These are phyloP conservation scores for Chamaenerion angustifolium DNA, from an alignment of 345 rosid genomes.

Conservation along the genomic window DNA sequence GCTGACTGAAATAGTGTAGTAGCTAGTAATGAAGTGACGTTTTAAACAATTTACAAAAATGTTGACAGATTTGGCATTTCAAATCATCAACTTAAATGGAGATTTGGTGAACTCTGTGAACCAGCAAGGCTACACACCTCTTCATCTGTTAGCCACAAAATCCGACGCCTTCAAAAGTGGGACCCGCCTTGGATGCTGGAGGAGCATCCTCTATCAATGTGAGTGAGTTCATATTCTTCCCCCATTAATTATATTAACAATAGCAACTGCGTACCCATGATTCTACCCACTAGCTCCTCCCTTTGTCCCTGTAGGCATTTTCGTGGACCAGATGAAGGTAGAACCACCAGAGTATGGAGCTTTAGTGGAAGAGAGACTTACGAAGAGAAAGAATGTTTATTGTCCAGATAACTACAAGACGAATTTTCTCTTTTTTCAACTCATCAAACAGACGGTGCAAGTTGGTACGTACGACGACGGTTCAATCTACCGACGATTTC, in stretches of 20 bases:
- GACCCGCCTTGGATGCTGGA: slow-evolving; percentile 11
- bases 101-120: slow-evolving; percentile 15
- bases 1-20: too few relatives aligned
- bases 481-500: too few relatives aligned
- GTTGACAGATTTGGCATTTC: slow-evolving; percentile 48
- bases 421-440: slow-evolving; percentile 10
- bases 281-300: too few relatives aligned
- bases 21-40: too few relatives aligned
- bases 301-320: slow-evolving; percentile 16
- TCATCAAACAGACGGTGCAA: slow-evolving; percentile 1
- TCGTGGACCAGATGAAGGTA: slow-evolving; percentile 21
- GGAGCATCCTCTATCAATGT: slow-evolving; percentile 23
- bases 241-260: neutral
- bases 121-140: slow-evolving; percentile 22
- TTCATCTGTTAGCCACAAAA: slow-evolving; percentile 31
- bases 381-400: neutral
- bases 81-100: slow-evolving; percentile 16
- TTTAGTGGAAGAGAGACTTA: neutral
- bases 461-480: slow-evolving; percentile 11
- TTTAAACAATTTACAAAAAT: too few relatives aligned
- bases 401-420: slow-evolving; percentile 25
- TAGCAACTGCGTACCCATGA: too few relatives aligned
- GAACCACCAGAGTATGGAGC: neutral
- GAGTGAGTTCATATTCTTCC: slow-evolving; percentile 1
- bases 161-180: slow-evolving; percentile 30